Percentiles rank a stretch among this genome's conserved stretches.
phyloP scores from a whole-genome alignment of 129 eudicot species.

The Apium graveolens region DNA sequence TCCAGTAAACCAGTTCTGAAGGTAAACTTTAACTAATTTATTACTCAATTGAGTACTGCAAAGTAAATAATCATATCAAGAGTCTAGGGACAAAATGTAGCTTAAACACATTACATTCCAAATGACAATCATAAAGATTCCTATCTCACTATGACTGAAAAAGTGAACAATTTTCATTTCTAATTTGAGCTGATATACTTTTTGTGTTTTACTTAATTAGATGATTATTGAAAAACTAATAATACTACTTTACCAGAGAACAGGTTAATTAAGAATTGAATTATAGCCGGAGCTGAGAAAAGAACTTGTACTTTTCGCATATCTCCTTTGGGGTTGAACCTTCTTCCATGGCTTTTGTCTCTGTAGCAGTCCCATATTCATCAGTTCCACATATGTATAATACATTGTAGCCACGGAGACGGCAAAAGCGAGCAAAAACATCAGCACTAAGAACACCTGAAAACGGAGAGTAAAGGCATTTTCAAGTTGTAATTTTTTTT shows the following conservation, averaged over 20 bases:
- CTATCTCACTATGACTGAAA: background rate
- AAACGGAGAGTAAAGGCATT: background rate
- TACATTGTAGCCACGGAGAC: slow-evolving; percentile 26
- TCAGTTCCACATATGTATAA: slow-evolving; percentile 32
- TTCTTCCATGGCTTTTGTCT: slow-evolving; percentile 32
- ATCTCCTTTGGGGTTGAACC: slow-evolving; percentile 21
- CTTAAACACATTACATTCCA: background rate
- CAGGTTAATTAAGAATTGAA: background rate
- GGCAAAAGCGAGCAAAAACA: slow-evolving; percentile 31
- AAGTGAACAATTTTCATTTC: background rate
- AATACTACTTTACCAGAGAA: background rate
- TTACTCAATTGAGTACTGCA: background rate
- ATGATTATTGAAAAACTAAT: background rate
- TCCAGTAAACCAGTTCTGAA: background rate
- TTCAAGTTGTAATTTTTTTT: background rate
- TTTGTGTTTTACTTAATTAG: background rate
- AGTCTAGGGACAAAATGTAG: background rate
- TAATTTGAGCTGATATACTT: background rate
- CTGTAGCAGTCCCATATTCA: slow-evolving; percentile 34
- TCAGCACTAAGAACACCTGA: slow-evolving; percentile 32
- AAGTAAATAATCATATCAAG: background rate
- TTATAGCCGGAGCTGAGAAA: background rate
- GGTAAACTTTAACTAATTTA: background rate
- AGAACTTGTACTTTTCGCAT: slow-evolving; percentile 21
- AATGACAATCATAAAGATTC: background rate